phyloP scores from a whole-genome alignment of 169 alveolate genomes.

The Cardiosporidium cionae region DNA sequence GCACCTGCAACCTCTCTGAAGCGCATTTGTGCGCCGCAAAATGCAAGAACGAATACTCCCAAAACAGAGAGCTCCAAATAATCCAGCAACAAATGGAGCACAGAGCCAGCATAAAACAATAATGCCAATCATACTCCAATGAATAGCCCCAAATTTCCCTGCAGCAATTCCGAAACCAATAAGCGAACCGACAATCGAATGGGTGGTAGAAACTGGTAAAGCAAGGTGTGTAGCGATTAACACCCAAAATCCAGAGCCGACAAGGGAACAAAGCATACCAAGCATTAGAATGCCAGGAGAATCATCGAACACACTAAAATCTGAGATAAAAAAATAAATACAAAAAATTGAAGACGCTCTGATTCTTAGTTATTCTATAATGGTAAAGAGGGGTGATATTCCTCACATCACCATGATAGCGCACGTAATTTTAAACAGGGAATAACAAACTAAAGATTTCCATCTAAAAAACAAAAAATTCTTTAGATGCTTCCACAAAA shows the following conservation, averaged over 20 bases:
- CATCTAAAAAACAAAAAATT: too few relatives aligned
- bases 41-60: constrained; percentile 22
- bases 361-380: too few relatives aligned
- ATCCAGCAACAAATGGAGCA: constrained; percentile 24
- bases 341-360: too few relatives aligned
- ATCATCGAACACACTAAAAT: constrained; percentile 54
- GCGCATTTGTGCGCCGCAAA: constrained; percentile 31
- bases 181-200: constrained; percentile 65
- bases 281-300: constrained; percentile 62
- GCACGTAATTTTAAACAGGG: too few relatives aligned
- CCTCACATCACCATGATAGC: too few relatives aligned
- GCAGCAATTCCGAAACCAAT: constrained; percentile 71
- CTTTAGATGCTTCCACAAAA: too few relatives aligned
- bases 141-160: constrained; percentile 51
- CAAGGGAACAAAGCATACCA: constrained; percentile 64
- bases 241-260: constrained; percentile 68
- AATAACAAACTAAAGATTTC: too few relatives aligned
- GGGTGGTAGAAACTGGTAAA: constrained; percentile 78
- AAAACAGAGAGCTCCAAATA: constrained; percentile 10
- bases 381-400: too few relatives aligned
- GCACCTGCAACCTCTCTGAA: constrained; percentile 29
- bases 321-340: constrained; percentile 3
- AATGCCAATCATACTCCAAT: constrained; percentile 54
- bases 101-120: constrained; percentile 57
- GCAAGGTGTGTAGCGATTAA: constrained; percentile 54